Base-by-base conservation (phyloP, 352 stramenopile genomes). In the Nothophytophthora sp. region DNA sequence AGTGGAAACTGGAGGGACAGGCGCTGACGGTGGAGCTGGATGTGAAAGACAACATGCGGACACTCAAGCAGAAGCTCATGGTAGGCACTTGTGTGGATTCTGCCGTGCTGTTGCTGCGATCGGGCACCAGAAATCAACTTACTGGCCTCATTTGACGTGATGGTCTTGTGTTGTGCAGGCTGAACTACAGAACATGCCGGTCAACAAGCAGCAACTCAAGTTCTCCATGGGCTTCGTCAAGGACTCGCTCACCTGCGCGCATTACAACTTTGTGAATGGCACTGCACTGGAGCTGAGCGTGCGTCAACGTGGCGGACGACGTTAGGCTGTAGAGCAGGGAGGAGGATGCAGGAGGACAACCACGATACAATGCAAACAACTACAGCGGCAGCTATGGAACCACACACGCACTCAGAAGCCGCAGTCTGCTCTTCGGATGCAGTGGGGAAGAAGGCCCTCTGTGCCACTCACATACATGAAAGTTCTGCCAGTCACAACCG, bases 201-300 rank as follows among this genome's bases (percentile, higher is more conserved):
- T 91, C 25, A 98, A 98, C 74, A 99, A 99, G 63, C 92, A 98
- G 70, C 95, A 99, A 69, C 63, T 99, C 16, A 98, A 97, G 64
- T 84, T 81, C 18, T 58, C 85, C 5, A 73, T 81, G 50, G 92
- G 89, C 5, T 99, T 99, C 50, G 72, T 98, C 48, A 98, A 98
- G 63, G 95, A 95, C 49, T 41, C 76, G 11, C 70, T 92, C 13
- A 86, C 55, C 1, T 90, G 78, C 22, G 84, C 84, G 20, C 84
- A 95, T 59, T 95, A 95, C 78, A 95, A 95, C 56, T 92, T 95
- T 48, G 62, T 88, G 36, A 86, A 83, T 33, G 81, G 72, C 34
- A 89, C 80, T 4, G 50, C 64, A 18, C 50, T 95, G 18, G 81
- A 95, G 35, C 60, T 95, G 40, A 95, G 76, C 30, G 84, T 89